A percentile compares a stretch with the other conserved stretches of the same genome.
Conservation (phyloP, 257 asterid species). For the Osmanthus fragrans region DNA sequence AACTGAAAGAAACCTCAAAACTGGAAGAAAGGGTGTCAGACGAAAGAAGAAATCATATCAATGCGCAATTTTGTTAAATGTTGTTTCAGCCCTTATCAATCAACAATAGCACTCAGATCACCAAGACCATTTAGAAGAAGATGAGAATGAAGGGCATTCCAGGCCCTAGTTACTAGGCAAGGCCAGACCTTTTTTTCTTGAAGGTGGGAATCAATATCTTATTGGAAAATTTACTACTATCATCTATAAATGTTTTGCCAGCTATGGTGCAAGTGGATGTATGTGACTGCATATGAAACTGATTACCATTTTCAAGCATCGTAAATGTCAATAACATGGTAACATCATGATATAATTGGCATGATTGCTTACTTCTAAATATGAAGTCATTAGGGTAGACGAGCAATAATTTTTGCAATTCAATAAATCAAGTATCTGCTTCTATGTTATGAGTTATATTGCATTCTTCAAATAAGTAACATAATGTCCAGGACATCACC, state of each 20-base stretch:
- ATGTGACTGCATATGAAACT: not conserved
- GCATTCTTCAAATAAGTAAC: slow-evolving; percentile 1
- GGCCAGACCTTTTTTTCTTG: not conserved
- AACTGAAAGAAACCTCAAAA: not conserved
- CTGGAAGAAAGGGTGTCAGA: not conserved
- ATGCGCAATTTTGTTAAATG: not conserved
- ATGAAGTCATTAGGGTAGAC: not conserved
- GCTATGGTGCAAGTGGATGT: not conserved
- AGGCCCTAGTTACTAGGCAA: not conserved
- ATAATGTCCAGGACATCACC: slow-evolving; percentile 46
- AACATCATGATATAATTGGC: not conserved
- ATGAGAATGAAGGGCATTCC: not conserved
- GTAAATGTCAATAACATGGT: not conserved
- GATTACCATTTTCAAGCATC: not conserved
- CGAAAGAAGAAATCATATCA: not conserved
- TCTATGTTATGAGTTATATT: not conserved
- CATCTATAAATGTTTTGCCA: not conserved
- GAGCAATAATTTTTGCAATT: not conserved
- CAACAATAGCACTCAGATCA: not conserved
- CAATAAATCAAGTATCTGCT: not conserved
- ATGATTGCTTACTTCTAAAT: not conserved
- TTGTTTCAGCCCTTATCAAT: not conserved
- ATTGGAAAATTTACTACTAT: not conserved
- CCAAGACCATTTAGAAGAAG: not conserved
- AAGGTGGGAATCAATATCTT: not conserved